Evolutionary conservation across 352 stramenopile species (phyloP).

Genomic region (Globisporangium recalcitrans): DNA sequence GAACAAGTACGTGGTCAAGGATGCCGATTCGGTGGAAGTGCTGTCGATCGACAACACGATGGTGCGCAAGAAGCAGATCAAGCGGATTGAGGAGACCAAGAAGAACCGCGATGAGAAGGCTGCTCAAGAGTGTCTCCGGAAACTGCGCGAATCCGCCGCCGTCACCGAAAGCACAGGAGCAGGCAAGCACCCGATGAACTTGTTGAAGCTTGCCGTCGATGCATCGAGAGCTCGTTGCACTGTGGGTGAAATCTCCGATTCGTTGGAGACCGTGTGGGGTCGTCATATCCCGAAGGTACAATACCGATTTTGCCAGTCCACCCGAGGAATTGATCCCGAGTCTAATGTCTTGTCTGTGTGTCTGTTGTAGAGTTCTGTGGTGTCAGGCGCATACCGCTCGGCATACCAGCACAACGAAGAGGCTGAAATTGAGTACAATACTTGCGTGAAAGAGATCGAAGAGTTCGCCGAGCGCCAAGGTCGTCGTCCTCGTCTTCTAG

Average conservation of each 20-base stretch:
- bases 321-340: background rate
- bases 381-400: constrained; percentile 49
- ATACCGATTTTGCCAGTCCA: background rate
- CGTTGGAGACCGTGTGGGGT: constrained; percentile 93
- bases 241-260: constrained; percentile 94
- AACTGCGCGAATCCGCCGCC: constrained; percentile 40
- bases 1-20: constrained; percentile 94
- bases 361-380: constrained; percentile 36
- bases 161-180: constrained; percentile 63
- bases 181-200: constrained; percentile 90
- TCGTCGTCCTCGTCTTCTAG: constrained; percentile 91
- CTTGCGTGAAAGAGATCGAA: constrained; percentile 86
- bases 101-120: constrained; percentile 71
- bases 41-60: constrained; percentile 91
- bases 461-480: constrained; percentile 91
- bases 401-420: constrained; percentile 54
- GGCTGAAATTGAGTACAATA: constrained; percentile 85
- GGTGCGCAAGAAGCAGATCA: constrained; percentile 90
- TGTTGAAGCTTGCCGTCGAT: constrained; percentile 92
- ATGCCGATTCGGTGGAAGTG: constrained; percentile 89
- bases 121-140: constrained; percentile 53
- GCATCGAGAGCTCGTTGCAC: constrained; percentile 88
- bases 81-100: constrained; percentile 82
- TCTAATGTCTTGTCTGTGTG: background rate
- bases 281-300: constrained; percentile 82